Percentiles rank a stretch among this genome's conserved stretches.
Conservation (phyloP, 2,329 filamentous ascomycete species). For the Penicillium sp. region DNA sequence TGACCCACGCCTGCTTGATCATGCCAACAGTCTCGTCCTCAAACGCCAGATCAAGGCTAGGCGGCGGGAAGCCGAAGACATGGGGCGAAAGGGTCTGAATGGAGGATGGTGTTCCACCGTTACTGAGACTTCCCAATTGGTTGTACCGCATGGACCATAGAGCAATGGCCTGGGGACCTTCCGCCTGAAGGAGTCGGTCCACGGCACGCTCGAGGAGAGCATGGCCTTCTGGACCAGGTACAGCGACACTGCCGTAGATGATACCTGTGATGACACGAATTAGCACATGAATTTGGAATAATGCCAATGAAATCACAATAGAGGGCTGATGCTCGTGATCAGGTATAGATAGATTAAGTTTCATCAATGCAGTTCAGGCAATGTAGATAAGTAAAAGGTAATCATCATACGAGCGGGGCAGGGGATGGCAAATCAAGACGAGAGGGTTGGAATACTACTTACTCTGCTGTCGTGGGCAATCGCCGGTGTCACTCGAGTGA, state of each 20-base stretch:
- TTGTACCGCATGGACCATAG: conserved; percentile 63
- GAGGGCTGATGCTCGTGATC: conserved; percentile 60
- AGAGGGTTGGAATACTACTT: conserved; percentile 58
- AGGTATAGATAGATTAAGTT: conserved; percentile 80
- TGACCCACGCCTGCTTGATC: conserved; percentile 74
- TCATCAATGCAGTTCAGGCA: conserved; percentile 97
- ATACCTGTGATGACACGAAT: conserved; percentile 56
- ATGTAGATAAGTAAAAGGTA: conserved; percentile 94
- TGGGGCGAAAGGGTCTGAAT: conserved; percentile 45
- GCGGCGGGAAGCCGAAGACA: conserved; percentile 63
- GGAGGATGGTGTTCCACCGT: conserved; percentile 18
- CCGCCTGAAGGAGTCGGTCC: conserved; percentile 51
- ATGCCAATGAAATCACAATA: conserved; percentile 27
- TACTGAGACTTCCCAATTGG: conserved; percentile 46
- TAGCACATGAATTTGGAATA: conserved; percentile 40
- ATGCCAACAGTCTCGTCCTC: conserved; percentile 71
- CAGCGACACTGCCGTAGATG: conserved; percentile 60
- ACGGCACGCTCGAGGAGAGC: conserved; percentile 49
- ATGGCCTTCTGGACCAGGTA: conserved; percentile 43
- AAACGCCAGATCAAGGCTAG: conserved; percentile 72
- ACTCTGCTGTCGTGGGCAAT: conserved; percentile 90
- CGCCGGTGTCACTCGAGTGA: conserved; percentile 89
- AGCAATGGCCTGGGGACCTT: conserved; percentile 43
- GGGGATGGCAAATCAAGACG: conserved; percentile 13
- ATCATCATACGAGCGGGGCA: conserved; percentile 76